Base-by-base conservation (phyloP, 2,329 filamentous ascomycete species). In the Penicillium freii region DNA sequence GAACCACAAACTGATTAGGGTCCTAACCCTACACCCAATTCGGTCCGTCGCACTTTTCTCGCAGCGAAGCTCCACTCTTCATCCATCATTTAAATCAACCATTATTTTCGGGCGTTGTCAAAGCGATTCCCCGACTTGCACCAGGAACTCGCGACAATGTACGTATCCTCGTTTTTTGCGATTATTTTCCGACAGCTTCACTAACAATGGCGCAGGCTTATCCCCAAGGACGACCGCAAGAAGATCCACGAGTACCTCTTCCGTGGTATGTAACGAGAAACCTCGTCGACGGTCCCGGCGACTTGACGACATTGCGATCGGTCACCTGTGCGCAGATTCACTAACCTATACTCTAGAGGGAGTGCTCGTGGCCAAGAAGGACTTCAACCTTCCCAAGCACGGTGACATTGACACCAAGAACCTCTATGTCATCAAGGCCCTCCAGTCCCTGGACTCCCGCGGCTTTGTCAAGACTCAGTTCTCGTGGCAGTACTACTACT, bases 401-500 rank as follows among this genome's bases (percentile, higher is more conserved):
- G 85, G 85, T 78, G 93, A 99, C 75, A 94, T 97, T 81, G 94
- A 97, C 85, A 96, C 92, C 81, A 96, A 96, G 89, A 99, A 99
- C 88, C 91, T 99, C 75, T 97, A 82, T 81, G 93, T 97, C 80
- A 91, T 99, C 87, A 99, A 99, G 88, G 94, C 94, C 76, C 89
- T 87, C 83, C 94, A 99, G 86, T 99, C 94, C 67, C 88, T 99
- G 77, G 96, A 88, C 84, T 97, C 92, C 72, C 93, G 94, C 80
- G 93, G 93, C 79, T 97, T 91, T 82, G 87, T 99, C 83, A 99
- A 99, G 91, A 99, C 94, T 74, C 94, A 95, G 82, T 99, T 99
- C 90, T 96, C 92, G 70, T 96, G 92, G 92, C 92, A 96, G 84
- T 96, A 92, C 87, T 96, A 97, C 89, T 99, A 99, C 90, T 99